These are phyloP conservation scores for Phytopythium oedochilum DNA, from an alignment of 352 stramenopile genomes.

Conservation along the genomic window DNA sequence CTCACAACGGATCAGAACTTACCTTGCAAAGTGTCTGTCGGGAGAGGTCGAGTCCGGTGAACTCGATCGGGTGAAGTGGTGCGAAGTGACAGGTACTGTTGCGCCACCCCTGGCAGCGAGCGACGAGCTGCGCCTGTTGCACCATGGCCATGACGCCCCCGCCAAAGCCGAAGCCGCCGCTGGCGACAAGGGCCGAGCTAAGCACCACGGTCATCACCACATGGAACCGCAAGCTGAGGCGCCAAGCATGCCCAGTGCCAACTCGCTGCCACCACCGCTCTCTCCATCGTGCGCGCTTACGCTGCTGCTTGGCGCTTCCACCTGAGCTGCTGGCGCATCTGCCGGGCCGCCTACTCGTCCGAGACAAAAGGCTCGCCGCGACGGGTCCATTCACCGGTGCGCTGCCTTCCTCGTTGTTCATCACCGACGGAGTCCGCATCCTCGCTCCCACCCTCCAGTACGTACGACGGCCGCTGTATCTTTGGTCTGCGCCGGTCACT, in stretches of 20 bases:
- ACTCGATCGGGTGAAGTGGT: conserved; percentile 37
- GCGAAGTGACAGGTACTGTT: conserved; percentile 51
- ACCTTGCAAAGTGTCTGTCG: conserved; percentile 77
- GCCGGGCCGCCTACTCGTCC: background rate
- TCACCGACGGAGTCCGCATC: background rate
- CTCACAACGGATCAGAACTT: no score
- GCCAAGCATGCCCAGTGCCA: background rate
- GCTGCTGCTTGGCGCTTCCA: conserved; percentile 1
- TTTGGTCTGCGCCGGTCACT: no score
- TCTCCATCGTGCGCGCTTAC: conserved; percentile 2
- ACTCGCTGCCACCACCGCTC: conserved; percentile 7
- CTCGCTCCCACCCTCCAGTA: background rate
- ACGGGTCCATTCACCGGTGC: background rate
- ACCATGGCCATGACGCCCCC: conserved; percentile 35
- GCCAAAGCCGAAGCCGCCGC: background rate
- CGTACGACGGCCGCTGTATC: background rate
- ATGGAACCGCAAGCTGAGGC: background rate
- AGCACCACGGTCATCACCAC: background rate
- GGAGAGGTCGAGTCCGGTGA: conserved; percentile 35
- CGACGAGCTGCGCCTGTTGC: conserved; percentile 58
- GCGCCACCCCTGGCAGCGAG: conserved; percentile 46
- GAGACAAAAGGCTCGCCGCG: background rate
- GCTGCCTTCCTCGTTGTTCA: background rate
- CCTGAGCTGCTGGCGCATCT: background rate
- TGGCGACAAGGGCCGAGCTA: conserved; percentile 7